Percentiles rank a stretch among this genome's conserved stretches.
These are phyloP conservation scores for Panaeolus papilionaceus DNA, from an alignment of 768 basidiomycete genomes.

Conservation along the genomic window DNA sequence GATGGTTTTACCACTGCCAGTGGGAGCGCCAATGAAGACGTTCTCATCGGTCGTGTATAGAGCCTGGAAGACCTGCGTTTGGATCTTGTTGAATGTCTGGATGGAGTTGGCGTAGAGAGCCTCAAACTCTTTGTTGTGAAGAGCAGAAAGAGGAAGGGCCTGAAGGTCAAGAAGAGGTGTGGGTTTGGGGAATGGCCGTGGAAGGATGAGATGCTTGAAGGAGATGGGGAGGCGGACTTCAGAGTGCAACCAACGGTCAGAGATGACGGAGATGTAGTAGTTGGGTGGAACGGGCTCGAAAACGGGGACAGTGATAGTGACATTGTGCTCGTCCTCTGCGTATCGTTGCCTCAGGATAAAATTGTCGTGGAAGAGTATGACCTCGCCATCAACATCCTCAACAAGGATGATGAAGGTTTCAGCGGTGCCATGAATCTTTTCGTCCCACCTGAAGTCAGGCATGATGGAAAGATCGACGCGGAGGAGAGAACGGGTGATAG, in stretches of 20 bases:
- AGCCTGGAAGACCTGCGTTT: conserved; percentile 98
- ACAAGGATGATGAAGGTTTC: conserved; percentile 95
- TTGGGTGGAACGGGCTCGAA: conserved; percentile 98
- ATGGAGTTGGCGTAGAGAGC: conserved; percentile 82
- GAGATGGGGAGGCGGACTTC: conserved; percentile 95
- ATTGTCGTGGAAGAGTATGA: conserved; percentile 92
- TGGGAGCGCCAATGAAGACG: conserved; percentile 95
- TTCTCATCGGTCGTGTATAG: conserved; percentile 97
- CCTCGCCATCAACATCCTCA: conserved; percentile 97
- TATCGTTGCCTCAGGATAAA: conserved; percentile 93
- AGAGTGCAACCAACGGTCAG: conserved; percentile 95
- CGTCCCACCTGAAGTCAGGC: conserved; percentile 99
- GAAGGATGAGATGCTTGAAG: conserved; percentile 97
- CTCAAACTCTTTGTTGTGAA: conserved; percentile 95
- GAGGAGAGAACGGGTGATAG: conserved; percentile 92
- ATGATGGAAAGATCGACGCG: conserved; percentile 92
- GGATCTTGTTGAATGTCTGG: conserved; percentile 96
- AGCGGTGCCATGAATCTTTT: conserved; percentile 86
- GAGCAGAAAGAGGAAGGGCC: conserved; percentile 83
- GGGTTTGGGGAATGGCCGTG: conserved; percentile 94
- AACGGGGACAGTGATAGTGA: conserved; percentile 95
- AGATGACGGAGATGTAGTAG: conserved; percentile 95
- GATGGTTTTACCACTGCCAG: conserved; percentile 96
- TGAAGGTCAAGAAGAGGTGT: conserved; percentile 95
- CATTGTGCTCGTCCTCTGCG: conserved; percentile 91